Percentiles rank a stretch among this genome's conserved stretches.
These are phyloP conservation scores for Pisolithus marmoratus DNA, from an alignment of 768 basidiomycete species.

Conservation along the genomic window DNA sequence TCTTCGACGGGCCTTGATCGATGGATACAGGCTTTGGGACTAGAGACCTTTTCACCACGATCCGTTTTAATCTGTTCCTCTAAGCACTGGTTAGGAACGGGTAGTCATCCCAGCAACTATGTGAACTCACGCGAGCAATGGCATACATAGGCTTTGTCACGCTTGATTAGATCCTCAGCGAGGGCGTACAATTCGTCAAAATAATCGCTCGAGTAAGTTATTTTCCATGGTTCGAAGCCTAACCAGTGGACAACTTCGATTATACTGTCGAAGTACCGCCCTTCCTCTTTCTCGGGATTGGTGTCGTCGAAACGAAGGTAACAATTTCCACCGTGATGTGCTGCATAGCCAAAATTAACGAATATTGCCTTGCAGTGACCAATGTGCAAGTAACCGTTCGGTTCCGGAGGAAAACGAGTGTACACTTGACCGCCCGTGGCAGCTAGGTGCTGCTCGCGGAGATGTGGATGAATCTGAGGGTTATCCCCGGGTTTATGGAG, in stretches of 20 bases:
- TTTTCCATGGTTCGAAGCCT: conserved; percentile 96
- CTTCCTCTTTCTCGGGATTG: conserved; percentile 98
- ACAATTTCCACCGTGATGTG: conserved; percentile 85
- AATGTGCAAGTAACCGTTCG: conserved; percentile 93
- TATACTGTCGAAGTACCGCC: conserved; percentile 92
- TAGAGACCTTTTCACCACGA: conserved; percentile 79
- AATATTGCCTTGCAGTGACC: conserved; percentile 99
- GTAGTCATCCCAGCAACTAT: background rate
- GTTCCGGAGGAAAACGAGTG: conserved; percentile 98
- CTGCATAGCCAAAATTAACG: conserved; percentile 97
- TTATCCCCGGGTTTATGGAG: conserved; percentile 94
- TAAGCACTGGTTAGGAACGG: conserved; percentile 26
- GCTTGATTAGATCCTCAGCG: conserved; percentile 81
- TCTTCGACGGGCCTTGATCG: conserved; percentile 81
- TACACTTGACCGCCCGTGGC: conserved; percentile 78
- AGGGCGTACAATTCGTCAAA: conserved; percentile 83
- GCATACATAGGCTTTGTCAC: conserved; percentile 93
- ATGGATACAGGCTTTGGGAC: conserved; percentile 81
- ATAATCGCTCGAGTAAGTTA: conserved; percentile 98
- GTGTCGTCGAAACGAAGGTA: conserved; percentile 98
- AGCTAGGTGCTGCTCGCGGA: conserved; percentile 77
- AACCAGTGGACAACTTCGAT: conserved; percentile 95
- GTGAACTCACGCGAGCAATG: conserved; percentile 82
- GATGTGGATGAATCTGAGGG: conserved; percentile 71
- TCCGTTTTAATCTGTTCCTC: conserved; percentile 90